Conservation (phyloP, 305 asterid genomes). For the Fraxinus platypoda region DNA sequence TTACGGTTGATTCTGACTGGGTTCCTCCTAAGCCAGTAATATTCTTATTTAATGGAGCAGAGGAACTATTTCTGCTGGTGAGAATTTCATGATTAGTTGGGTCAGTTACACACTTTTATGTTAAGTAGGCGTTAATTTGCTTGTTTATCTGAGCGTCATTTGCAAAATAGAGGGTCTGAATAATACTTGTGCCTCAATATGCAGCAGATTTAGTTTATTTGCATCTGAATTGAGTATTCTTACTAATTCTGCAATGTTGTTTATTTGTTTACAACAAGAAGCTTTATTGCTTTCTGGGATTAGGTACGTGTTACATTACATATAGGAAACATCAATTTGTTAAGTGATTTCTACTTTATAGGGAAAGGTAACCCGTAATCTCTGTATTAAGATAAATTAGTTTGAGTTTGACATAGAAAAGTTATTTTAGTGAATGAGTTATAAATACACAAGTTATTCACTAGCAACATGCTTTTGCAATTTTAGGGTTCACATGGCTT, state of each 20-base stretch:
- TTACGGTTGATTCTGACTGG: conserved; percentile 86
- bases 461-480: conserved; percentile 25
- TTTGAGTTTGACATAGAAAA: not conserved
- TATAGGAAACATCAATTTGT: not conserved
- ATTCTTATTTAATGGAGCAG: conserved; percentile 97
- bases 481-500: conserved; percentile 98
- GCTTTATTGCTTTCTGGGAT: not conserved
- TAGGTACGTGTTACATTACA: not conserved
- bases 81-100: conserved; percentile 32
- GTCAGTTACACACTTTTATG: not conserved
- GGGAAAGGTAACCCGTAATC: not conserved
- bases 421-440: conserved; percentile 10
- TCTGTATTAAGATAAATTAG: conserved; percentile 1
- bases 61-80: conserved; percentile 96
- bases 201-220: not conserved
- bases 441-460: conserved; percentile 8
- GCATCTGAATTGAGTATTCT: not conserved
- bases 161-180: conserved; percentile 7
- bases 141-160: not conserved
- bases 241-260: not conserved
- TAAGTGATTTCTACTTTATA: conserved; percentile 1
- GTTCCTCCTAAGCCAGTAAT: conserved; percentile 84
- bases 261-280: not conserved
- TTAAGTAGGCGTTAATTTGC: conserved; percentile 8
- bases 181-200: conserved; percentile 12